Percentiles rank a stretch among this genome's conserved stretches.
These are phyloP conservation scores for Coemansia sp. DNA, from an alignment of 192 early-diverging fungal species.

Conservation along the genomic window DNA sequence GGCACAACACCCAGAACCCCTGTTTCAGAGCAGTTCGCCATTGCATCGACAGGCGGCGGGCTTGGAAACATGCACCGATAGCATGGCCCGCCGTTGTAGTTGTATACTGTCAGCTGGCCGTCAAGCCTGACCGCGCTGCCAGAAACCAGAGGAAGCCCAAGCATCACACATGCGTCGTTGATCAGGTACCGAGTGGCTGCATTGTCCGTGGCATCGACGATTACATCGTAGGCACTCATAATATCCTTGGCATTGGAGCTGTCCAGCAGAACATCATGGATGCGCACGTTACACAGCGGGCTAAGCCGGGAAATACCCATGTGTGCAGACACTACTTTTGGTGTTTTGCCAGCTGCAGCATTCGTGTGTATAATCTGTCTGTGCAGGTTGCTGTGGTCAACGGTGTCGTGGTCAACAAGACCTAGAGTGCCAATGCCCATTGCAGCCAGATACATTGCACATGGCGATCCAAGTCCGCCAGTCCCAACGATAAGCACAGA, in stretches of 20 bases:
- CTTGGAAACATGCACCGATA: conserved; percentile 94
- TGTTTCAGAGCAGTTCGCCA: conserved; percentile 87
- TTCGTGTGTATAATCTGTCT: conserved; percentile 93
- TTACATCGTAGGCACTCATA: conserved; percentile 74
- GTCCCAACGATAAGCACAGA: conserved; percentile 86
- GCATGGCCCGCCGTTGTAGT: conserved; percentile 88
- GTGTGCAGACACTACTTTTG: conserved; percentile 80
- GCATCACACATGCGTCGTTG: conserved; percentile 90
- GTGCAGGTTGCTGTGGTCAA: conserved; percentile 91
- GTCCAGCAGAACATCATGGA: conserved; percentile 75
- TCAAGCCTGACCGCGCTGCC: conserved; percentile 89
- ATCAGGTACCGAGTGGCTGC: conserved; percentile 92
- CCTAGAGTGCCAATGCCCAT: conserved; percentile 88
- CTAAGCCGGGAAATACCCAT: conserved; percentile 62
- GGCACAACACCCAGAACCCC: conserved; percentile 95
- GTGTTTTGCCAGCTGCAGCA: conserved; percentile 51
- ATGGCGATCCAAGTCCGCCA: conserved; percentile 93
- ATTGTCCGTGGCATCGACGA: conserved; percentile 94
- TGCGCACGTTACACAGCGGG: conserved; percentile 61
- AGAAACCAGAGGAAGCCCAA: conserved; percentile 80
- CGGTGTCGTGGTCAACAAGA: conserved; percentile 88
- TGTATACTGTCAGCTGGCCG: conserved; percentile 95
- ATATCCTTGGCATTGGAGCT: conserved; percentile 78
- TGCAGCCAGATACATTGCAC: conserved; percentile 83
- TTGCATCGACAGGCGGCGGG: conserved; percentile 86